Base-by-base conservation (phyloP, 306 rosid species). In the Sicyos edulis region DNA sequence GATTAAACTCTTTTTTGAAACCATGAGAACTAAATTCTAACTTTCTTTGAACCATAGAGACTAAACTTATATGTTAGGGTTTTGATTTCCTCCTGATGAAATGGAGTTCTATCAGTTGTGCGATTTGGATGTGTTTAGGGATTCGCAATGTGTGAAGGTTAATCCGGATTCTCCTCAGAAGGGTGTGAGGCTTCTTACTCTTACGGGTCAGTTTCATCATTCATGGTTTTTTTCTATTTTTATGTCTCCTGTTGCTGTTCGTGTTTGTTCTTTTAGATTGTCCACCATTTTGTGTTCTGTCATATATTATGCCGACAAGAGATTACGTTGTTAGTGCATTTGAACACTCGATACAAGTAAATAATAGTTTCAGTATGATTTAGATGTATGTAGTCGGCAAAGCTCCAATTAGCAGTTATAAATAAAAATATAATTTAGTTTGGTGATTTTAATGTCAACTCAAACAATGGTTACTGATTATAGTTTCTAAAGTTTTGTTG, bases 141-240 rank as follows among this genome's bases (percentile, higher is more conserved):
- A 37, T 78, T 87, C 92, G 5, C 75, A 85, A 17, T 92, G 92
- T 76, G 96, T 92, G 74, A 89, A 92, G 82, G 96, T 92, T 76
- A 92, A 92, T 85, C 98, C 98, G 44, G 98, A 92, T 82, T 86
- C 98, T 52, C 98, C 98, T 24, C 98, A 92, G 89, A 92, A 92
- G 84, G 92, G 87, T 80, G 92, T 92, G 88, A 84, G 98, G 78
- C 82, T 88, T 88, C 87, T 92, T 78, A 89, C 98, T 20, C 98
- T 89, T 49, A 78, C 87, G 65, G 96, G 96, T 92, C 45, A 79
- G 92, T 75, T 80, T 59, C 45, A n/a, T n/a, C n/a, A n/a, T n/a
- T n/a, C n/a, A n/a, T n/a, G n/a, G n/a, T n/a, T n/a, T n/a, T n/a
- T n/a, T n/a, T n/a, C n/a, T n/a, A n/a, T n/a, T 16, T 16, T 0